Percentiles rank a stretch among this genome's conserved stretches.
These are phyloP conservation scores for Edaphochlamys debaryana DNA, from an alignment of 139 green algal genomes.

Conservation along the genomic window DNA sequence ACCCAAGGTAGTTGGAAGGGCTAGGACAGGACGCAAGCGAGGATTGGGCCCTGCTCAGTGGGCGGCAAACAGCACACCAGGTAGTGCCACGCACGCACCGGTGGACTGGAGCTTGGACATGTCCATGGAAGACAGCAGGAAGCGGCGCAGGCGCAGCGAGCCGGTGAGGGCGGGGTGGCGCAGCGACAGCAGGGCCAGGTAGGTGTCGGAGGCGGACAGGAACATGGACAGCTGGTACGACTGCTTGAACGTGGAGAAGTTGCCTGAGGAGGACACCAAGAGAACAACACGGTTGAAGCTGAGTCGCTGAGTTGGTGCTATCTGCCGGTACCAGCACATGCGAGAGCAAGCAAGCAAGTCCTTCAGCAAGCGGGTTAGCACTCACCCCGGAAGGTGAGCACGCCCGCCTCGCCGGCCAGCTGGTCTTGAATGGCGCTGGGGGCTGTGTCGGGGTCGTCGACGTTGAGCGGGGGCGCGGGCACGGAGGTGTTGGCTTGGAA, in stretches of 20 bases:
- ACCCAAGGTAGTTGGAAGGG: too few relatives aligned
- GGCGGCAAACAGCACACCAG: not conserved
- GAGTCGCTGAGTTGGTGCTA: too few relatives aligned
- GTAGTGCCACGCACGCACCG: not conserved
- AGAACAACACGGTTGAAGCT: not conserved
- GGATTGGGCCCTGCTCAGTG: not conserved
- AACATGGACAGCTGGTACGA: conserved; percentile 32
- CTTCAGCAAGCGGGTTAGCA: too few relatives aligned
- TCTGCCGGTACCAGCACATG: too few relatives aligned
- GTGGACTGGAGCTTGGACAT: not conserved
- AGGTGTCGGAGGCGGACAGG: conserved; percentile 23
- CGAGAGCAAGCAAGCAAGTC: too few relatives aligned
- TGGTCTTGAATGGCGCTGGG: conserved; percentile 34
- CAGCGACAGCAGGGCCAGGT: conserved; percentile 44
- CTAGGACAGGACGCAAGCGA: too few relatives aligned
- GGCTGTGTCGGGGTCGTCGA: not conserved
- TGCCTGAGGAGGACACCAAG: conserved; percentile 19
- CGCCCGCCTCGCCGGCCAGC: not conserved
- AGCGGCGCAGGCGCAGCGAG: conserved; percentile 24
- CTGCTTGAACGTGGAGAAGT: conserved; percentile 28
- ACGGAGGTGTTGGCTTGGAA: not conserved
- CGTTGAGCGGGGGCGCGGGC: not conserved
- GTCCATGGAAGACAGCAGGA: conserved; percentile 26
- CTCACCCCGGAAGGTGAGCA: conserved; percentile 33
- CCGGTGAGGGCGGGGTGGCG: conserved; percentile 15